Evolutionary conservation across 805 yeast species (phyloP).

Genomic region (Komagataella ulmi): DNA sequence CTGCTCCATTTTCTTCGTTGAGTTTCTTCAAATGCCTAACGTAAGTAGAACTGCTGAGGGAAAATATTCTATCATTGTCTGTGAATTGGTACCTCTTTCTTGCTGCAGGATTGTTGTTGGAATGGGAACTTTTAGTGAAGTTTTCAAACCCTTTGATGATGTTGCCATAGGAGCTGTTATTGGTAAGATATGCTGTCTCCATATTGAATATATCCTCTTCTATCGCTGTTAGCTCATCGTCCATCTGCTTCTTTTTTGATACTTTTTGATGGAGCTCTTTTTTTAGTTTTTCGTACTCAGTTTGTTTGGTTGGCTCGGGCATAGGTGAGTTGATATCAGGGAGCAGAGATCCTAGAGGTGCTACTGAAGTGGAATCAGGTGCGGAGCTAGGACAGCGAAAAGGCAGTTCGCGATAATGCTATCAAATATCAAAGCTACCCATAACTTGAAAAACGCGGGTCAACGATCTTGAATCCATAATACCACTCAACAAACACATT

Average conservation of each 20-base stretch:
- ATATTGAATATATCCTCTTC: slow-evolving; percentile 73
- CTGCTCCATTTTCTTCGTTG: slow-evolving; percentile 11
- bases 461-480: not conserved
- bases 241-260: slow-evolving; percentile 47
- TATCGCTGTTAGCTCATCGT: slow-evolving; percentile 41
- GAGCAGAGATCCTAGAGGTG: not conserved
- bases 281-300: slow-evolving; percentile 55
- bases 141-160: slow-evolving; percentile 87
- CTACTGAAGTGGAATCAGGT: not conserved
- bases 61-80: slow-evolving; percentile 73
- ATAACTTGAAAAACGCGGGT: not conserved
- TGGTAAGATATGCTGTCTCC: slow-evolving; percentile 68
- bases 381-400: not conserved
- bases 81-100: slow-evolving; percentile 39
- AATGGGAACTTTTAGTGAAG: slow-evolving; percentile 37
- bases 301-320: slow-evolving; percentile 13
- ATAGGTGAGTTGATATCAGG: not conserved
- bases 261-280: slow-evolving; percentile 54
- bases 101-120: slow-evolving; percentile 10
- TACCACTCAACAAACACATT: not conserved
- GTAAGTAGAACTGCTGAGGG: slow-evolving; percentile 59
- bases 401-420: not conserved
- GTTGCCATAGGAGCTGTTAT: slow-evolving; percentile 55
- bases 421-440: not conserved
- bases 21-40: slow-evolving; percentile 48